These are phyloP conservation scores for Magnusiomyces ingens DNA, from an alignment of 1,139 yeast species.

Conservation along the genomic window DNA sequence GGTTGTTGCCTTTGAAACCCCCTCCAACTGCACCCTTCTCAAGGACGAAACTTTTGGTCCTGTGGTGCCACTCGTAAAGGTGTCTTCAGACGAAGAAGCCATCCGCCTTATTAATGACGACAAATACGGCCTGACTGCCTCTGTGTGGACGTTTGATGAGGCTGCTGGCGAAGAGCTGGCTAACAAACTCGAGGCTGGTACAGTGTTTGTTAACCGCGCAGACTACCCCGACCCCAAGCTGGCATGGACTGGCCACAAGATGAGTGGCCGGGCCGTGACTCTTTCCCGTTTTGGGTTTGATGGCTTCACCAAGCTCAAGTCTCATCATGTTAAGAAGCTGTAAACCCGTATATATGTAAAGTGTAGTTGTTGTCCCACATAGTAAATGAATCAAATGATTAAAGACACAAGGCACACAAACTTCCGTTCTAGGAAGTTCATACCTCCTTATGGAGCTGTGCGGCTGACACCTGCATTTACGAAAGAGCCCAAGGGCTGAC, in stretches of 20 bases:
- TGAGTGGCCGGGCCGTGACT: conserved; percentile 67
- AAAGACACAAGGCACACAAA: no score
- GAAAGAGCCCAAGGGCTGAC: no score
- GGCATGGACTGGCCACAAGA: conserved; percentile 80
- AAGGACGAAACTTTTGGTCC: conserved; percentile 73
- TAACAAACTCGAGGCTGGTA: conserved; percentile 70
- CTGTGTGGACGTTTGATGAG: conserved; percentile 48
- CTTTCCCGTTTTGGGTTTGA: conserved; percentile 32
- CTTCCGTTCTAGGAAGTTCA: no score
- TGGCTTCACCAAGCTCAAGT: conserved; percentile 33
- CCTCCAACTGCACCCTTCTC: conserved; percentile 58
- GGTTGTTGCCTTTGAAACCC: conserved; percentile 59
- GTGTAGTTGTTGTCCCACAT: no score
- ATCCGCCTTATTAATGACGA: conserved; percentile 33
- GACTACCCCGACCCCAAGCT: conserved; percentile 72
- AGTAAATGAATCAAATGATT: no score
- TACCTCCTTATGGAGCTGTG: no score
- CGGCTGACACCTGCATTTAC: no score
- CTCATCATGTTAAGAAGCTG: conserved; percentile 31
- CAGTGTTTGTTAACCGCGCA: conserved; percentile 79
- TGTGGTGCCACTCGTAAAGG: conserved; percentile 37
- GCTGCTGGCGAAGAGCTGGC: conserved; percentile 53
- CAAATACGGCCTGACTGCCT: conserved; percentile 46
- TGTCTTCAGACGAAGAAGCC: conserved; percentile 35
- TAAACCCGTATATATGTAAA: neutral